These are phyloP conservation scores for Hanseniaspora occidentalis DNA, from an alignment of 805 yeast species.

Conservation along the genomic window DNA sequence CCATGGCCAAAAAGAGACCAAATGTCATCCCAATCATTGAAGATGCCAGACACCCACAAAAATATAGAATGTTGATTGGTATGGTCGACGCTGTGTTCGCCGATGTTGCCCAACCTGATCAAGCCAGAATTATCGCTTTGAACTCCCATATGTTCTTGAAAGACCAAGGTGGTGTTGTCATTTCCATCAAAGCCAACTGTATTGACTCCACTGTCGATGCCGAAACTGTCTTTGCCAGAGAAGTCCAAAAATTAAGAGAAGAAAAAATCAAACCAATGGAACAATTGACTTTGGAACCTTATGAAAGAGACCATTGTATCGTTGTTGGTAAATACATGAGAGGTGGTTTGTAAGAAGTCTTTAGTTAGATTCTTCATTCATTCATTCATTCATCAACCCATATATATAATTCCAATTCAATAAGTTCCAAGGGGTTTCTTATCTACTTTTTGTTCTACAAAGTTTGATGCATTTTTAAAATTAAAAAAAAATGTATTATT, in stretches of 20 bases:
- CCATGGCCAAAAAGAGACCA: constrained; percentile 99
- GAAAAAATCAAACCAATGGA: constrained; percentile 97
- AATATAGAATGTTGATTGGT: constrained; percentile 96
- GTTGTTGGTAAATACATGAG: constrained; percentile 95
- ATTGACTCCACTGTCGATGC: constrained; percentile 99
- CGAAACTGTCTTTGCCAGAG: constrained; percentile 98
- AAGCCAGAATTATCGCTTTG: constrained; percentile 98
- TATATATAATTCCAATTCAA: no score
- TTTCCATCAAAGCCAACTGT: constrained; percentile 99
- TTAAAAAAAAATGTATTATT: no score
- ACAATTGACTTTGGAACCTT: constrained; percentile 97
- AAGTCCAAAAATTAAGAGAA: constrained; percentile 96
- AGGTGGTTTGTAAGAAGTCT: constrained; percentile 51
- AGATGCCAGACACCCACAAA: constrained; percentile 99
- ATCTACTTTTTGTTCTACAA: no score
- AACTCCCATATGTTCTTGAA: constrained; percentile 96
- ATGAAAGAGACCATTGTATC: constrained; percentile 99
- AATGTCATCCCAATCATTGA: constrained; percentile 97
- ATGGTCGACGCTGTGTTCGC: constrained; percentile 99
- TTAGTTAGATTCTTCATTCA: no score
- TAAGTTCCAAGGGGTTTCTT: no score
- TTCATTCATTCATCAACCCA: no score
- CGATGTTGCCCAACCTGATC: constrained; percentile 99
- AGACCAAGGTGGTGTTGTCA: constrained; percentile 97
- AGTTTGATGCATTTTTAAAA: no score